Evolutionary conservation across 345 rosid species (phyloP).

Genomic region (Combretum micranthum): DNA sequence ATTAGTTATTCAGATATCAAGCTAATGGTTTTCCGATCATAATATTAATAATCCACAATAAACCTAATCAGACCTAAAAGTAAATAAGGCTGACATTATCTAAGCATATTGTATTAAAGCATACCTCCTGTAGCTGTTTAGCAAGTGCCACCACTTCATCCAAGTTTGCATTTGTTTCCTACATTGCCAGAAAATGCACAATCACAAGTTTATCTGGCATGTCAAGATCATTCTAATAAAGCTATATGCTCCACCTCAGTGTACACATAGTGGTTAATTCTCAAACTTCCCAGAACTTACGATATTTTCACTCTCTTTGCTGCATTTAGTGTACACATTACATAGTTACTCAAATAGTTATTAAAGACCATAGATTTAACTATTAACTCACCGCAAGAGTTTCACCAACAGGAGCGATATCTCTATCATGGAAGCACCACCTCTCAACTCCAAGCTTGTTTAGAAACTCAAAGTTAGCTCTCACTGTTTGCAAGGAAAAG

Average conservation of each 20-base stretch:
- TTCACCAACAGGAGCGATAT: slow-evolving; percentile 81
- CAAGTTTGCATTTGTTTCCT: slow-evolving; percentile 86
- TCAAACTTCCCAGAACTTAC: too few relatives aligned
- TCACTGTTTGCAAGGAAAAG: slow-evolving; percentile 46
- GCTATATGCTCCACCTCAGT: too few relatives aligned
- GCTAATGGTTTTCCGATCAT: too few relatives aligned
- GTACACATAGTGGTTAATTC: too few relatives aligned
- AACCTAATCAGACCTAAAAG: background rate
- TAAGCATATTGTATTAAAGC: background rate
- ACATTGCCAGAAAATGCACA: background rate
- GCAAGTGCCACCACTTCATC: slow-evolving; percentile 93
- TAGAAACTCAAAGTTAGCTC: slow-evolving; percentile 94
- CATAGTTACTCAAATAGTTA: too few relatives aligned
- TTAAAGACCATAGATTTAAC: background rate
- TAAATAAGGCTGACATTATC: background rate
- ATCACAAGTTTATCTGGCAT: too few relatives aligned
- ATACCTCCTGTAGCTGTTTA: slow-evolving; percentile 73
- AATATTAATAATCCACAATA: background rate
- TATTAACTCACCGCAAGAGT: slow-evolving; percentile 57
- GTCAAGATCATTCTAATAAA: too few relatives aligned
- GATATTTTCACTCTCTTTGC: too few relatives aligned
- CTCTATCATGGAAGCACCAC: slow-evolving; percentile 99
- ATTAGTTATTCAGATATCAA: too few relatives aligned
- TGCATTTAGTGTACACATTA: too few relatives aligned
- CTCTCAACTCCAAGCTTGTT: slow-evolving; percentile 86